These are phyloP conservation scores for Macrocystidia cucumis DNA, from an alignment of 1,284 basidiomycete species.

Conservation along the genomic window DNA sequence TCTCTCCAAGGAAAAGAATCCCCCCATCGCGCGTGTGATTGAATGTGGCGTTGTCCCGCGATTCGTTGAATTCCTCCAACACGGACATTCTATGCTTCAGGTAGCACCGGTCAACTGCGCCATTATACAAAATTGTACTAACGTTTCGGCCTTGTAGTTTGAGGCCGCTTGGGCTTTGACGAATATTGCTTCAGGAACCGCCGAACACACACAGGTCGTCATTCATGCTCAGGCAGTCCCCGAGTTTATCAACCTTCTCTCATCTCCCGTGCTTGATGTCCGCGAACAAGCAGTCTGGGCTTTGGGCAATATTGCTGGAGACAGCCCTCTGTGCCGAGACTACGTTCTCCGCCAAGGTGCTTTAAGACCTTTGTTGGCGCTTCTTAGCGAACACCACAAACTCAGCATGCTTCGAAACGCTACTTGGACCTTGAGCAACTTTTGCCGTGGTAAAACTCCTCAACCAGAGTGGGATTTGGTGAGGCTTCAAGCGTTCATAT, in stretches of 20 bases:
- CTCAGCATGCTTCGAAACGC: conserved; percentile 96
- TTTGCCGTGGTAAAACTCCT: conserved; percentile 93
- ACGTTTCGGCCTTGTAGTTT: conserved; percentile 50
- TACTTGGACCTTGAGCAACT: conserved; percentile 97
- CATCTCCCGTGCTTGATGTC: conserved; percentile 83
- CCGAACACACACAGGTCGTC: conserved; percentile 97
- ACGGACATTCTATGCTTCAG: conserved; percentile 92
- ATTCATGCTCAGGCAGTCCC: conserved; percentile 94
- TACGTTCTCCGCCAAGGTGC: conserved; percentile 80
- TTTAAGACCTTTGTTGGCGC: conserved; percentile 60
- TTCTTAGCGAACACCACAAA: conserved; percentile 86
- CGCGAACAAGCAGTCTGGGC: conserved; percentile 98
- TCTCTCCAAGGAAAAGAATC: conserved; percentile 99
- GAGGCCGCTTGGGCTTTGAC: conserved; percentile 99
- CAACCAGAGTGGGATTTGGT: conserved; percentile 95
- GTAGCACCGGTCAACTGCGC: conserved; percentile 31
- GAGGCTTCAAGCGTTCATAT: conserved; percentile 10
- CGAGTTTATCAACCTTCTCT: conserved; percentile 94
- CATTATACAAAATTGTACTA: conserved; percentile 5
- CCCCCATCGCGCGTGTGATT: conserved; percentile 99
- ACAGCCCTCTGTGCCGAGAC: conserved; percentile 91
- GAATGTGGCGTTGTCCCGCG: conserved; percentile 96
- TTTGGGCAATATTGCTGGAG: conserved; percentile 93
- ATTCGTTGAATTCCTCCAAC: conserved; percentile 92
- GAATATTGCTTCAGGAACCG: conserved; percentile 99